phyloP scores from a whole-genome alignment of 2,329 filamentous ascomycete genomes.

The Leptodontidium sp. region DNA sequence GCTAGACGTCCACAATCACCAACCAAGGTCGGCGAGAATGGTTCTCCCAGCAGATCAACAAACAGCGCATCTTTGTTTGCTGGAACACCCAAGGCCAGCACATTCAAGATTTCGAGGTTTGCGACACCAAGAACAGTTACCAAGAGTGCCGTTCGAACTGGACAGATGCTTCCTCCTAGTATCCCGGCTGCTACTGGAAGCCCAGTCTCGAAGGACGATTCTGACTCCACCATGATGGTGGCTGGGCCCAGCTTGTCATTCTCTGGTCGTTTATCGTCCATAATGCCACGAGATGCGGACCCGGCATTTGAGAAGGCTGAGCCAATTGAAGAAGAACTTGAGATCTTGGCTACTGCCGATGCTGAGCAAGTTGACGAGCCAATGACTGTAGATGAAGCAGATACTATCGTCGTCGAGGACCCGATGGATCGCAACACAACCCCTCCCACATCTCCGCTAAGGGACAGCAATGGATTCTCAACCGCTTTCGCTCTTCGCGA shows the following conservation, averaged over 20 bases:
- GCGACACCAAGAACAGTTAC: conserved; percentile 43
- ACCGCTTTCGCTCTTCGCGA: conserved; percentile 55
- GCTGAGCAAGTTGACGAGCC: conserved; percentile 22
- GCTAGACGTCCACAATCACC: conserved; percentile 46
- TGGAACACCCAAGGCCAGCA: conserved; percentile 42
- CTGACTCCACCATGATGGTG: conserved; percentile 11
- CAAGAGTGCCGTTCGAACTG: conserved; percentile 39
- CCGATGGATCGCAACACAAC: conserved; percentile 32
- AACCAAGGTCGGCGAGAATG: conserved; percentile 43
- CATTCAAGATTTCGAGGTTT: conserved; percentile 46
- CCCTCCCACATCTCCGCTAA: conserved; percentile 38
- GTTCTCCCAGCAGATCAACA: conserved; percentile 42
- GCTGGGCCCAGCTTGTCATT: conserved; percentile 43
- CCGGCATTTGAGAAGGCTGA: conserved; percentile 34
- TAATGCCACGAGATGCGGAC: conserved; percentile 49
- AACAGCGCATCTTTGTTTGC: conserved; percentile 32
- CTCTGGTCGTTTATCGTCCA: conserved; percentile 50
- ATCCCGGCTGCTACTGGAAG: conserved; percentile 24
- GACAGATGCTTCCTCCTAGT: conserved; percentile 37
- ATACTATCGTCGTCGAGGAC: conserved; percentile 29
- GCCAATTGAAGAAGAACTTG: conserved; percentile 33
- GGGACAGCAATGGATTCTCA: conserved; percentile 31
- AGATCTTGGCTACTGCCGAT: neutral
- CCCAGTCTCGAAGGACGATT: conserved; percentile 16
- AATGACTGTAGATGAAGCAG: conserved; percentile 33